Base-by-base conservation (phyloP, 1,139 yeast genomes). In the Diutina sp. region DNA sequence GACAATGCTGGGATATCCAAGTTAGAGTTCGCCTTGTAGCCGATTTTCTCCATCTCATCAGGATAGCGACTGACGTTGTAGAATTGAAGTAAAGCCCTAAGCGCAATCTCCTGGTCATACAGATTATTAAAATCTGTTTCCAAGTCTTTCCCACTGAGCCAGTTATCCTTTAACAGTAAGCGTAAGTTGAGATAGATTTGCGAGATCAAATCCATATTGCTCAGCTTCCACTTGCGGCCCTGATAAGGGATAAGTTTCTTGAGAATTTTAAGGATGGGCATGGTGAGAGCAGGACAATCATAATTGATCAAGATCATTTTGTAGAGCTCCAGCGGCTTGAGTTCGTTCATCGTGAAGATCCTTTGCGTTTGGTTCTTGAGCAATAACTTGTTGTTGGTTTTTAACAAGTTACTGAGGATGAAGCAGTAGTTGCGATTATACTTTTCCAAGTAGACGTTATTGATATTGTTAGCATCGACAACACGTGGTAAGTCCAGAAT, bases 151-250 rank as follows among this genome's bases (percentile, higher is more conserved):
- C 97, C 96, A 58, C 90, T 85, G 35, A 93, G 76, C 99, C 99
- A 93, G 63, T 84, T 86, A 65, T 91, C 98, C 59, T 85, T 80
- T 56, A 93, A 71, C 18, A 84, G 81, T 41, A 91, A 72, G 61
- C 83, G 80, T 63, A 90, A 80, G 64, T 89, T 85, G 54, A 93
- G 70, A 65, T 88, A 93, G 1, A 93, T 90, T 60, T 88, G 84
- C 0, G 97, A 90, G 7, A 95, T 89, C 57, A 93, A 73, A 63
- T 90, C 97, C 98, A 95, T 93, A 66, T 93, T 95, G 61, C 84
- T 80, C 14, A 90, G 82, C 63, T 90, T 85, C 99, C 99, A 93
- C 68, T 91, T 90, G 59, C 95, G 82, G 21, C 97, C 97, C 63
- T 89, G 91, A 68, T 86, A 90, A 0, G 98, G 97, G 0, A 91